Base-by-base conservation (phyloP, 495 filamentous ascomycete genomes). In the Umbilicaria muhlenbergii region DNA sequence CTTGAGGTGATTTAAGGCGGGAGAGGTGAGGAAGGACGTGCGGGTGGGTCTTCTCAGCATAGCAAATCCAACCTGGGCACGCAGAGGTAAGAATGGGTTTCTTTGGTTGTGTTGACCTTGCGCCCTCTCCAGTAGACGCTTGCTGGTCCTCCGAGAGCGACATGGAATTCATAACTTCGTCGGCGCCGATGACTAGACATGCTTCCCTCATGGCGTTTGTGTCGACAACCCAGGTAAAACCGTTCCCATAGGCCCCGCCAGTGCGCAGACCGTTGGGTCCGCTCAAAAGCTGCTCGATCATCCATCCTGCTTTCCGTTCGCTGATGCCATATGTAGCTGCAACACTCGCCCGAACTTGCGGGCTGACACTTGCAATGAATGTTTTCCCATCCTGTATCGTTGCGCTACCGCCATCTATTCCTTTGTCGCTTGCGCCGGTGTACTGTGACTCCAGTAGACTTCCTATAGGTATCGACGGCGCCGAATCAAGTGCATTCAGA, bases 1-100 rank as follows among this genome's bases (percentile, higher is more conserved):
- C 91, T 61, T 96, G 92, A 3, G 91, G 91, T 0, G 86, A 94
- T 59, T 96, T 96, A 31, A 96, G 68, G 12, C 75, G 75, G 34
- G 87, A 95, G 24, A 98, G 70, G 58, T 98, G 86, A 6, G 88
- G 87, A 36, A 98, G 71, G 35, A 95, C 75, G 51, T 92, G 78
- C 0, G 91, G 86, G 56, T 98, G 89, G 28, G 86, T 94, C 63
- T 96, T 95, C 53, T 98, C 91, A 38, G 89, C 87, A 58, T 98
- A 96, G 63, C 91, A 98, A 31, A 98, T 89, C 86, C 93, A 98
- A 24, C 91, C 91, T 0, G 91, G 91, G 57, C 91, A 98, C 11
- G 86, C 84, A 10, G 86, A 89, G 10, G 89, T 83, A 12, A 98
- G 64, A 42, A 95, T 80, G 0, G 88, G 92, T 34, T 71, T 74